Evolutionary conservation across 345 rosid genomes (phyloP), one percentile per base, ranked within the genome.

Genomic region (Psidium friedrichsthalianum): DNA sequence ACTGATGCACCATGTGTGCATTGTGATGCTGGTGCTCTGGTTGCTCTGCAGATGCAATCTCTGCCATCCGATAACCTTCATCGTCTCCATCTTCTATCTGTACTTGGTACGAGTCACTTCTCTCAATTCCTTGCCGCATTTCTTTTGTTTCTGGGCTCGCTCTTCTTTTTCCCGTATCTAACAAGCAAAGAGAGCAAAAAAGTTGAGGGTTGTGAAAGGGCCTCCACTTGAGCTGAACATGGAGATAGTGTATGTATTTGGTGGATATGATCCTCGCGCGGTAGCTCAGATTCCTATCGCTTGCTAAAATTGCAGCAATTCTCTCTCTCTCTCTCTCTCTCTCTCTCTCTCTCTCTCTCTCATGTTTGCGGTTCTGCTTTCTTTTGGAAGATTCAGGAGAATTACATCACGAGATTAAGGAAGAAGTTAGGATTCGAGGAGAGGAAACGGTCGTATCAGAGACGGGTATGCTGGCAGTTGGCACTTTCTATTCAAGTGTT

Each of bases 1-100:
- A 42, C 87, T 97, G 42, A 85, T 97, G 84, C 96, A 92, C 89
- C 98, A 97, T 88, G 96, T 94, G 85, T 92, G 88, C 86, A 88
- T 96, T 80, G 96, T 95, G 58, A 86, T 96, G 86, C 53, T 90
- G 51, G 51, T 90, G 84, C 94, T 97, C 82, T 93, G 99, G 96
- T 56, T 89, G 86, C 94, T 97, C 25, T 90, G 94, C 82, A 86
- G 69, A 89, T 93, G 88, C 90, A 84, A 93, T 88, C 90, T 86
- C 56, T 90, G 93, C 89, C 93, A 92, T 86, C 90, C 95, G 8
- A 49, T 91, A 55, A 89, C 90, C 81, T 96, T 89, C 87, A 85
- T 97, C 87, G 83, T 91, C 29, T 90, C 98, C 76, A 88, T 97
- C 18, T 42, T 93, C 2, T 95, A 97, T 89, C 96, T 97, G 52